phyloP scores from a whole-genome alignment of 257 asterid species.

The Asclepias syriaca region DNA sequence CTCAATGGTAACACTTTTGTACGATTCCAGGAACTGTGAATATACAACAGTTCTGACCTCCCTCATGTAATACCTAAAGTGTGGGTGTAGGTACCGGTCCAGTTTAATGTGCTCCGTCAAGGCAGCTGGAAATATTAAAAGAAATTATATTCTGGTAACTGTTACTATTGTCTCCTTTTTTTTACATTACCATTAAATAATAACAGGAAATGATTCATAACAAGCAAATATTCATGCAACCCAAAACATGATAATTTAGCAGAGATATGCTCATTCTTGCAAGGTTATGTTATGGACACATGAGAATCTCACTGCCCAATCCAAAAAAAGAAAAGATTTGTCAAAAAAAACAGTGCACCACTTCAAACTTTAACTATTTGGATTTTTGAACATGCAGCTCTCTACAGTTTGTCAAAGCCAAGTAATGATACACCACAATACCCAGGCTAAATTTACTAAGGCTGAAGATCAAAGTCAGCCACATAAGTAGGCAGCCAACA shows the following conservation, averaged over 20 bases:
- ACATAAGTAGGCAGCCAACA: not conserved
- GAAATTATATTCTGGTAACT: not conserved
- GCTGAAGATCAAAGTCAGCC: not conserved
- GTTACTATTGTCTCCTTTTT: not conserved
- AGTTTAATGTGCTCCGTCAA: conserved; percentile 60
- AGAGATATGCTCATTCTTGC: not conserved
- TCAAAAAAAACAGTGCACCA: not conserved
- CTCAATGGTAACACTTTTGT: conserved; percentile 75
- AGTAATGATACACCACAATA: not conserved
- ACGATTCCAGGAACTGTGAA: conserved; percentile 82
- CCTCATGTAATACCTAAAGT: conserved; percentile 76
- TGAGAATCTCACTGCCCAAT: not conserved
- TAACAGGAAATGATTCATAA: not conserved
- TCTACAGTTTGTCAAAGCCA: not conserved
- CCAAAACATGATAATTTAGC: not conserved
- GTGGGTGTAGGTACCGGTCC: conserved; percentile 70
- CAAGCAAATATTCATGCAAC: not conserved
- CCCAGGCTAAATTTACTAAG: not conserved
- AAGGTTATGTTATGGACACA: not conserved
- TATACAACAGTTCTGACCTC: conserved; percentile 72
- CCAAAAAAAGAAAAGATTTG: not conserved
- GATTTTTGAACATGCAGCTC: not conserved
- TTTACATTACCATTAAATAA: not conserved
- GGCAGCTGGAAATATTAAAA: conserved; percentile 50
- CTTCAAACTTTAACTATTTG: not conserved